These are phyloP conservation scores for Eucalyptus cloeziana DNA, from an alignment of 345 rosid species.

Conservation along the genomic window DNA sequence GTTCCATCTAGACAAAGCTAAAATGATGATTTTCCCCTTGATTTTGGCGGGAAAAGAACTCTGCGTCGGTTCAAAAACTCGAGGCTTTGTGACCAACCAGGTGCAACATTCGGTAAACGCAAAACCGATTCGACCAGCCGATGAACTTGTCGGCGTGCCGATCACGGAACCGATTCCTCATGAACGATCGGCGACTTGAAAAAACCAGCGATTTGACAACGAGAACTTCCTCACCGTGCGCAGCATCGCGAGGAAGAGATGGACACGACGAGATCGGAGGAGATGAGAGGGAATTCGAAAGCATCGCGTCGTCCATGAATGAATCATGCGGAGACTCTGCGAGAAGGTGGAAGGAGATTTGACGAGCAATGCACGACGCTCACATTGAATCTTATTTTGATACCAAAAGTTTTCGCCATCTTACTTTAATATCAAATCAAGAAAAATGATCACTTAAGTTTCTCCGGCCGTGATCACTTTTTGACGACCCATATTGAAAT, in stretches of 20 bases:
- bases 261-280: not conserved
- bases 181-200: not conserved
- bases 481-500: too few species aligned
- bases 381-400: too few species aligned
- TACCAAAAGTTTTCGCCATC: accelerated
- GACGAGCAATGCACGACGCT: not conserved
- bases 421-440: too few species aligned
- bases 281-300: not conserved
- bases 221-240: not conserved
- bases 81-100: not conserved
- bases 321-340: not conserved
- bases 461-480: too few species aligned
- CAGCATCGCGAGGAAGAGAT: not conserved
- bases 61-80: not conserved
- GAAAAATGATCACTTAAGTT: too few species aligned
- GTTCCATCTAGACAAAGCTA: not conserved
- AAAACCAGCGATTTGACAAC: not conserved
- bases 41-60: not conserved
- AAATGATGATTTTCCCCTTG: not conserved
- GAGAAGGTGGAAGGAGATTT: not conserved
- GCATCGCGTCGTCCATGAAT: not conserved
- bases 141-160: not conserved
- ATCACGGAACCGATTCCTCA: not conserved
- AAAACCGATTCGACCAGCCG: not conserved
- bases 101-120: not conserved